phyloP scores from a whole-genome alignment of 345 rosid species.

The Citrus sp. region DNA sequence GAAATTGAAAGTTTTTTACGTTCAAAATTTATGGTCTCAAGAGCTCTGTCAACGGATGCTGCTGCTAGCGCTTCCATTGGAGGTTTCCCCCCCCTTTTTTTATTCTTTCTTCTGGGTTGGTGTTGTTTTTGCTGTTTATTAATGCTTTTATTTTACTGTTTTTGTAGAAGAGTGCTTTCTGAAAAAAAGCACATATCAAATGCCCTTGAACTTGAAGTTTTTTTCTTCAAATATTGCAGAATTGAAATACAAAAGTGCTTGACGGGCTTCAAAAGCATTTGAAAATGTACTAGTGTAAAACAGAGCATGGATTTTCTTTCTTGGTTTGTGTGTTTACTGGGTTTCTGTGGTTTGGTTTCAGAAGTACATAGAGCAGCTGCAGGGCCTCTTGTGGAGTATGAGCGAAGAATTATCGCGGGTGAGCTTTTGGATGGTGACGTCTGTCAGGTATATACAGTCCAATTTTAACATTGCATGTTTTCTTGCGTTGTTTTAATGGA shows the following conservation, averaged over 20 bases:
- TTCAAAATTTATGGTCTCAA: conserved; percentile 26
- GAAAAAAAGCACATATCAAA: background rate
- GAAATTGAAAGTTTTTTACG: conserved; percentile 16
- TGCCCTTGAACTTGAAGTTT: background rate
- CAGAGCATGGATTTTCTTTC: background rate
- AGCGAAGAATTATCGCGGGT: conserved; percentile 67
- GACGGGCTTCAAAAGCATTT: background rate
- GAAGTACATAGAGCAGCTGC: conserved; percentile 39
- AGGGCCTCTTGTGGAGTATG: conserved; percentile 92
- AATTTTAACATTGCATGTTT: conserved; percentile 3
- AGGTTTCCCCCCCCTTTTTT: conserved; percentile 25
- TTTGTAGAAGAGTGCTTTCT: background rate
- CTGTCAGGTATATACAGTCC: conserved; percentile 56
- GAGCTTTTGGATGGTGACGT: conserved; percentile 87
- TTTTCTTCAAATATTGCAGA: background rate
- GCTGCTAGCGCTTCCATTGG: conserved; percentile 31
- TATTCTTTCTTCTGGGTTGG: conserved; percentile 4
- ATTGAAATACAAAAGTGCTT: too few species aligned
- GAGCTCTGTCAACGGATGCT: conserved; percentile 48
- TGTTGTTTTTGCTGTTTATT: background rate
- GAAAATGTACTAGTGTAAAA: background rate
- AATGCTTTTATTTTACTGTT: background rate
- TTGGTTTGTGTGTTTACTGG: background rate
- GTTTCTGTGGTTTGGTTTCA: conserved; percentile 28
- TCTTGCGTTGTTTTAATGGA: background rate